Base-by-base conservation (phyloP, 192 early-diverging fungal species). In the Rhizoclosmatium globosum region DNA sequence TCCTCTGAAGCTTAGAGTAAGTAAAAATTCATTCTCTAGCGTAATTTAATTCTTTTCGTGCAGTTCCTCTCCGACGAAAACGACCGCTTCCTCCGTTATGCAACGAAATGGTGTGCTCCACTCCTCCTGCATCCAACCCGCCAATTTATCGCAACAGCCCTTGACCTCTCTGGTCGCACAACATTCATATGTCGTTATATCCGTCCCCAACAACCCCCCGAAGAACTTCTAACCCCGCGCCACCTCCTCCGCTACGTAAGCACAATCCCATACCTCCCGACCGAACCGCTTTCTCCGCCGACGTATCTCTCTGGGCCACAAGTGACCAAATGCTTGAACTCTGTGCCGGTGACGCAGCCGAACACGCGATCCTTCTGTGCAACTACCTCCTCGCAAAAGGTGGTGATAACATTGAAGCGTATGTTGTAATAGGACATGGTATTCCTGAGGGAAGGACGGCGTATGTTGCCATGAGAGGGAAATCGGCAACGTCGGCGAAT, bases 331-430 rank as follows among this genome's bases (percentile, higher is more conserved):
- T 90, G 68, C 62, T 90, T 56, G 79, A 86, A 9, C 56, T 90
- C 23, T 82, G 85, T 0, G 85, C 86, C 38, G 89, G 82, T 11
- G 89, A 86, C 53, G 62, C 56, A 9, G 79, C 82, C 3, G 89
- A 90, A 71, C 89, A 89, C 70, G 88, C 89, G 2, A 84, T 90
- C 38, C 60, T 90, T 53, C 71, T 90, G 21, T 87, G 86, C 71
- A 90, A 90, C 71, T 86, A 82, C 47, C 46, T 90, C 3, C 39
- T 79, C 13, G 69, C 69, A 43, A 70, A 66, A 48, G 66, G 64
- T 23, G 83, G 76, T 4, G 47, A 71, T 13, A 61, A 46, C n/a
- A 60, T 68, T 50, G 78, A 84, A 13, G 82, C 82, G 4, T 84
- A 53, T 65, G 84, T 90, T 15, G 79, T 90, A 15, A 48, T 90